Conservation (phyloP, 2,329 filamentous ascomycete species). For the Ambrosiella cleistominuta region DNA sequence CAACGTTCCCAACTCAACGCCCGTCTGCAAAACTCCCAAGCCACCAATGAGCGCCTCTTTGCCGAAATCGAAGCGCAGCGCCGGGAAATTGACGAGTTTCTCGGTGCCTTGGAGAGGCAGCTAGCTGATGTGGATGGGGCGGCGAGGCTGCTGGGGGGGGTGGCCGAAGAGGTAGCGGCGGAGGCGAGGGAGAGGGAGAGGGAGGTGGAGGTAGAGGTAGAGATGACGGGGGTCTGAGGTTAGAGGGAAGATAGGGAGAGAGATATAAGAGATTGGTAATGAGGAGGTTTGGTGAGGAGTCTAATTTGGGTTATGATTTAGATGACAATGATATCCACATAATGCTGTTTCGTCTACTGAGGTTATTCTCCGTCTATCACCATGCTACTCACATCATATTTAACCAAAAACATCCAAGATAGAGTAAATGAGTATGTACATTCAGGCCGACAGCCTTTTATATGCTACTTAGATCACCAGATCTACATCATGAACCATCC, state of each 20-base stretch:
- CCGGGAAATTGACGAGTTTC: slow-evolving; percentile 33
- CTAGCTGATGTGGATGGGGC: slow-evolving; percentile 38
- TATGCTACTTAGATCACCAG: neutral
- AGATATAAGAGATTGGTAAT: neutral
- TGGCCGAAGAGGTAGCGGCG: slow-evolving; percentile 30
- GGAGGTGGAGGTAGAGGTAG: slow-evolving; percentile 20
- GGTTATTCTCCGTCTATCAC: neutral
- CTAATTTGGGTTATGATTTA: too few species aligned
- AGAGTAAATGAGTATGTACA: neutral
- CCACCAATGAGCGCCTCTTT: slow-evolving; percentile 36
- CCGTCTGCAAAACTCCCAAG: slow-evolving; percentile 36
- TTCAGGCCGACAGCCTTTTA: neutral
- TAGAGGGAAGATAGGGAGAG: neutral
- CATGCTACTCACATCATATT: neutral
- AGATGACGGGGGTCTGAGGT: slow-evolving; percentile 20
- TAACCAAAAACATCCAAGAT: neutral
- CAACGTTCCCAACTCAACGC: slow-evolving; percentile 41
- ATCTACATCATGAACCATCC: too few species aligned
- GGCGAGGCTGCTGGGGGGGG: slow-evolving; percentile 28
- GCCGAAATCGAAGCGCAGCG: slow-evolving; percentile 35
- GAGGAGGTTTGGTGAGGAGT: too few species aligned
- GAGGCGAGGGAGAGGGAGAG: slow-evolving; percentile 31
- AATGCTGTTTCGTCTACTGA: neutral
- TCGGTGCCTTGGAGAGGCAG: slow-evolving; percentile 31
- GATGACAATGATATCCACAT: neutral